Evolutionary conservation across 768 basidiomycete species (phyloP), one percentile per base, ranked within the genome.

Genomic region (Suillus plorans): DNA sequence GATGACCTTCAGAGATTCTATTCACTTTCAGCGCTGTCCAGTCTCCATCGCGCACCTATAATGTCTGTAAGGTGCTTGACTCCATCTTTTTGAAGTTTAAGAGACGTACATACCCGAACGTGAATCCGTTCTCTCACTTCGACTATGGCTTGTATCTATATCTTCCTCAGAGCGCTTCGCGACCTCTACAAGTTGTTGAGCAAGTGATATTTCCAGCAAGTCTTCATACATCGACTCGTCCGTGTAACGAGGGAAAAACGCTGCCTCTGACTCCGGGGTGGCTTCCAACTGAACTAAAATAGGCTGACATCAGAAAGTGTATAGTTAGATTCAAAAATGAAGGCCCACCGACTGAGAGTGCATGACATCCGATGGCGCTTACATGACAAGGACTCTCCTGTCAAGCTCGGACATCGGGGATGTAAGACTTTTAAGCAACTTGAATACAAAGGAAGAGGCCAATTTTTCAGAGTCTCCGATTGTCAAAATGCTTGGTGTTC

Each of bases 1-100:
- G 68, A 74, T 64, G 14, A 82, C 85, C 73, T 77, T 72, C 84
- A 90, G 89, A 2, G 92, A 74, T 18, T 79, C 73, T 9, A 92
- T 71, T 2, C 78, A 2, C 71, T 69, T 67, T 88, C 82, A 1
- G 85, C 87, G 1, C 84, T 81, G 31, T 76, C 69, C 0, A 69
- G 67, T 92, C 90, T 4, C 77, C 70, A 22, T 77, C 73, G 20
- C 77, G 71, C 25, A 87, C 70, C 89, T 91, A 67, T 0, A 53
- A 42, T 65, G 50, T 53, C 39, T 63, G 12, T 71, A 56, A 47
- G 41, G 57, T 57, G 18, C 47, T 45, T 49, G 59, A 9, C 8
- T 7, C 22, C 53, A 13, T 5, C 42, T 62, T n/a, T 16, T 10
- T 53, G 18, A 52, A 47, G 49, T 14, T 45, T 42, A 18, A 10